Evolutionary conservation across 768 basidiomycete genomes (phyloP).

Genomic region (Mycena alexandri): DNA sequence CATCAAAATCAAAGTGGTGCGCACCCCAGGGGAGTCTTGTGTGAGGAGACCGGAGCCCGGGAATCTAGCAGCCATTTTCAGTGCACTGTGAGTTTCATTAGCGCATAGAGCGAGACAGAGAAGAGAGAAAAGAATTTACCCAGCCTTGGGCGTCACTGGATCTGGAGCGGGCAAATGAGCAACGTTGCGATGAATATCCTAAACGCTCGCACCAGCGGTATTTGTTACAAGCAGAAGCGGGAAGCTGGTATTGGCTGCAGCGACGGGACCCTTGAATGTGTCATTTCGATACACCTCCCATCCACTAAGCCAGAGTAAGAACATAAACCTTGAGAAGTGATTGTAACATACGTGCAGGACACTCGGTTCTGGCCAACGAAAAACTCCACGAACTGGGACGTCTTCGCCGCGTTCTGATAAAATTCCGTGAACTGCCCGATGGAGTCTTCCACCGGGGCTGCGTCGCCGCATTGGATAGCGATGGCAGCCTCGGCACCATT

Average conservation of each 20-base stretch:
- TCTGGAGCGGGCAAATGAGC: constrained; percentile 1
- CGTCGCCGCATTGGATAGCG: constrained; percentile 41
- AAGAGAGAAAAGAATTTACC: not conserved
- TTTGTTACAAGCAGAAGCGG: constrained; percentile 44
- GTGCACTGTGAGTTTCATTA: constrained; percentile 27
- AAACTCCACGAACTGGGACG: constrained; percentile 39
- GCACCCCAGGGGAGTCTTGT: constrained; percentile 31
- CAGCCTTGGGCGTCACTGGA: constrained; percentile 26
- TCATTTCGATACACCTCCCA: constrained; percentile 29
- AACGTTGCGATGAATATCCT: too few relatives aligned
- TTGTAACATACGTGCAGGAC: constrained; percentile 39
- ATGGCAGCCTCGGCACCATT: not conserved
- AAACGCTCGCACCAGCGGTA: constrained; percentile 39
- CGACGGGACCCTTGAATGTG: constrained; percentile 26
- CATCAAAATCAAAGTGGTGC: not conserved
- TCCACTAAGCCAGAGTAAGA: constrained; percentile 11
- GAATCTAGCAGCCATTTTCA: constrained; percentile 29
- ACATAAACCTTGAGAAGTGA: too few relatives aligned
- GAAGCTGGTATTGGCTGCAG: constrained; percentile 40
- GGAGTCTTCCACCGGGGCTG: constrained; percentile 28
- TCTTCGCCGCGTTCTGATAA: constrained; percentile 23
- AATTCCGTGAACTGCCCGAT: constrained; percentile 32
- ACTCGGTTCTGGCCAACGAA: constrained; percentile 28
- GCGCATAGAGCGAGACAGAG: not conserved
- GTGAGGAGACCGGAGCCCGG: constrained; percentile 30